A percentile compares a stretch with the other conserved stretches of the same genome.
Evolutionary conservation across 139 green algal genomes (phyloP).

Genomic region (Tetraselmis chui): DNA sequence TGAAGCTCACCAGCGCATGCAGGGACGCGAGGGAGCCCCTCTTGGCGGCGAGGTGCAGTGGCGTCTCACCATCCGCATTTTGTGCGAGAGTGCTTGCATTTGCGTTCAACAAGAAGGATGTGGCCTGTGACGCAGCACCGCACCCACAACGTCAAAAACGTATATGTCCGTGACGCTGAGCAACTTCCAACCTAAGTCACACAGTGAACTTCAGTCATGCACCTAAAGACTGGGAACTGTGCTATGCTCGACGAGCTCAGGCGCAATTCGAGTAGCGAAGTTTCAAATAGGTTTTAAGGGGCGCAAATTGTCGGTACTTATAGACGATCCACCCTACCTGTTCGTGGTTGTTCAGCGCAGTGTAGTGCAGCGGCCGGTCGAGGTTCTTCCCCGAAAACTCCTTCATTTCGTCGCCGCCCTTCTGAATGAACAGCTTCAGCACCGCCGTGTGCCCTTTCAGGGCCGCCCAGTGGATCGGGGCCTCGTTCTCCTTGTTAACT

Average conservation of each 20-base stretch:
- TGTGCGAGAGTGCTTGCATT: neutral
- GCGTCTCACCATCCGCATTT: neutral
- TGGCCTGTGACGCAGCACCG: neutral
- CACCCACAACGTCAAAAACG: too few species aligned
- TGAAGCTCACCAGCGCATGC: neutral
- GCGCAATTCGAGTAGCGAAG: too few species aligned
- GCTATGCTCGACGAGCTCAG: too few species aligned
- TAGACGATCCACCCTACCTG: too few species aligned
- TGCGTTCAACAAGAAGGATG: neutral
- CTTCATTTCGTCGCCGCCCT: neutral
- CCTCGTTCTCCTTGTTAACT: neutral
- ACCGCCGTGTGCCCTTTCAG: neutral
- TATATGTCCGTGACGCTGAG: too few species aligned
- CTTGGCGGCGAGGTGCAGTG: neutral
- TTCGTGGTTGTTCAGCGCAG: neutral
- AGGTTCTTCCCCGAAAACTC: neutral
- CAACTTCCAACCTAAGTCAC: too few species aligned
- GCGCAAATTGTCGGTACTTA: too few species aligned
- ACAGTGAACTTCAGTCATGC: too few species aligned
- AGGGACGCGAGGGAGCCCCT: neutral
- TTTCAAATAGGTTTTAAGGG: too few species aligned
- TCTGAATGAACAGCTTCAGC: neutral
- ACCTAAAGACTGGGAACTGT: too few species aligned
- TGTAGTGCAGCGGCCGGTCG: neutral
- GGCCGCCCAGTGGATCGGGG: neutral